These are phyloP conservation scores for Scedosporium apiospermum DNA, from an alignment of 2,329 filamentous ascomycete species.

Conservation along the genomic window DNA sequence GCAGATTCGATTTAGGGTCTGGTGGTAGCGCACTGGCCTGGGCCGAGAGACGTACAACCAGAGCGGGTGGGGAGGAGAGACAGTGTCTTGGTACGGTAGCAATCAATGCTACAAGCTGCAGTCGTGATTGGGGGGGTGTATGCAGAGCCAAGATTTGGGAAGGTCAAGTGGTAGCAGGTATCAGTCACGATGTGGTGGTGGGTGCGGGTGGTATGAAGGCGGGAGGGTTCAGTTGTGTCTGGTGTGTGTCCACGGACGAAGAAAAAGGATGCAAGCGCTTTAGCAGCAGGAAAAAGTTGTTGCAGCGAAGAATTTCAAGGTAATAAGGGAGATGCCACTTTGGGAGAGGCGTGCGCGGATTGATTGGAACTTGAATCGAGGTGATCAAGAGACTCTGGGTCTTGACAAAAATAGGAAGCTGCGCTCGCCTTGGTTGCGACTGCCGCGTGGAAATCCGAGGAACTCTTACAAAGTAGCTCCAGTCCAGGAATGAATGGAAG, in stretches of 20 bases:
- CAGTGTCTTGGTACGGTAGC: neutral
- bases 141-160: neutral
- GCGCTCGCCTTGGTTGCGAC: neutral
- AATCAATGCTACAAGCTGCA: constrained; percentile 1
- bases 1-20: neutral
- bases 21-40: neutral
- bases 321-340: too few species aligned
- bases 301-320: too few species aligned
- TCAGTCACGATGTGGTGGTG: neutral
- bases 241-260: neutral
- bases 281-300: neutral
- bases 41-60: neutral
- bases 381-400: neutral
- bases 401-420: neutral
- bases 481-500: neutral
- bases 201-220: neutral
- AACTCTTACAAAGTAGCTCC: neutral
- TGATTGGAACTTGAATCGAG: neutral
- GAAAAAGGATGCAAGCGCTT: neutral
- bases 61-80: neutral
- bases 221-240: neutral
- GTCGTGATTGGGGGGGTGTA: constrained; percentile 2
- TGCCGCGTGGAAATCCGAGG: neutral
- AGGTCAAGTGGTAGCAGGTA: neutral
- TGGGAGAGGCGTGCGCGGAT: too few species aligned